phyloP scores from a whole-genome alignment of 1,284 basidiomycete species.

The Exobasidium rhododendri region DNA sequence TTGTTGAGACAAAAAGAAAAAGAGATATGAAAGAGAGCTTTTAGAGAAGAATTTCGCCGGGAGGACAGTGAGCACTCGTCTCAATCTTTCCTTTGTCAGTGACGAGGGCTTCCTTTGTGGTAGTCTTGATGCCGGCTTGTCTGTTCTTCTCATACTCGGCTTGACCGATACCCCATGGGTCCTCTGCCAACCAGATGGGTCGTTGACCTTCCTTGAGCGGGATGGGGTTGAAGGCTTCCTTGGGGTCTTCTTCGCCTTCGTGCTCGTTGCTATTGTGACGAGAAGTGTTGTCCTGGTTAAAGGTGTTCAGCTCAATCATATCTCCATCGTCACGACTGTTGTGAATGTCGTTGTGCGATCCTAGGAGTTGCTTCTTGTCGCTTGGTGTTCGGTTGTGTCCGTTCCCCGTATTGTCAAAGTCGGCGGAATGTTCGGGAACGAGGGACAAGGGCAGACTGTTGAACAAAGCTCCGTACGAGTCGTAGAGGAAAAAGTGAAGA shows the following conservation, averaged over 20 bases:
- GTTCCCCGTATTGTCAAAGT: neutral
- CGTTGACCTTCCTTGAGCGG: constrained; percentile 44
- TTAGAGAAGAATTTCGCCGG: constrained; percentile 44
- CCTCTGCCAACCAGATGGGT: constrained; percentile 51
- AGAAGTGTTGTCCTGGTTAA: constrained; percentile 15
- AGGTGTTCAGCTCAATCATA: neutral
- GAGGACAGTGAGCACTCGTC: constrained; percentile 43
- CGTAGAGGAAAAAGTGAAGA: constrained; percentile 55
- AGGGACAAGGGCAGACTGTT: constrained; percentile 42
- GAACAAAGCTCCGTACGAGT: constrained; percentile 38
- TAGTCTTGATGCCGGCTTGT: constrained; percentile 43
- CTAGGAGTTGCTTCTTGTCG: constrained; percentile 32
- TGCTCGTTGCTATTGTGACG: constrained; percentile 20
- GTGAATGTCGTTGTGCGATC: neutral
- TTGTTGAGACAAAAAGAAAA: neutral
- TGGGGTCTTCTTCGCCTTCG: constrained; percentile 20
- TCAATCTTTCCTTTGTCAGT: constrained; percentile 48
- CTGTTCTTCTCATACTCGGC: constrained; percentile 39
- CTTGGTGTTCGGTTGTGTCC: constrained; percentile 5
- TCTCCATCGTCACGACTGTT: neutral
- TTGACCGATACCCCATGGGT: constrained; percentile 48
- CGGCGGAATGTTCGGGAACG: constrained; percentile 10
- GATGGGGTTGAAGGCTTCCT: constrained; percentile 42
- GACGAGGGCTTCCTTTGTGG: constrained; percentile 39
- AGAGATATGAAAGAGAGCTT: neutral